Conservation (phyloP, 257 asterid species). For the Nicotiana benthamiana region DNA sequence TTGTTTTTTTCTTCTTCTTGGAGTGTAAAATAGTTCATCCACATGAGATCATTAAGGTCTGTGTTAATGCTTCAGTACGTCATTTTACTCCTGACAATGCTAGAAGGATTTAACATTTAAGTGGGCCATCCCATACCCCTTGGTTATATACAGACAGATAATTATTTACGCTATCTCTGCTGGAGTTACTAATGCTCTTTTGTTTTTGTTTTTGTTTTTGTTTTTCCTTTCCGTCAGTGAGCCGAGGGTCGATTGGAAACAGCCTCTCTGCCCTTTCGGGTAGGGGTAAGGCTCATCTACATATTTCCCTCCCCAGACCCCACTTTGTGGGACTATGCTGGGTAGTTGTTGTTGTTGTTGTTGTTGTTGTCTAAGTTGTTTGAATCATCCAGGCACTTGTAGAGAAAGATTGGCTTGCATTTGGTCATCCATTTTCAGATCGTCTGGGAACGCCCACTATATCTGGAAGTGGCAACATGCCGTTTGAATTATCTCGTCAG, state of each 20-base stretch:
- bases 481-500: conserved; percentile 70
- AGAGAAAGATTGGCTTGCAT: conserved; percentile 98
- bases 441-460: conserved; percentile 78
- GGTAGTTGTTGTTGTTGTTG: too few relatives aligned
- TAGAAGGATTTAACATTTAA: background rate
- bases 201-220: too few relatives aligned
- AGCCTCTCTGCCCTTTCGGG: too few relatives aligned
- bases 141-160: background rate
- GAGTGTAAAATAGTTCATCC: background rate
- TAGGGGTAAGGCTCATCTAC: too few relatives aligned
- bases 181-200: too few relatives aligned
- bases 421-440: conserved; percentile 99
- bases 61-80: background rate
- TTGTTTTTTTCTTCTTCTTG: background rate
- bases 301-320: too few relatives aligned
- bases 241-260: too few relatives aligned
- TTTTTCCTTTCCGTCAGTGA: too few relatives aligned
- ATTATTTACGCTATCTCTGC: too few relatives aligned
- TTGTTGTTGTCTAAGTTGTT: conserved; percentile 14
- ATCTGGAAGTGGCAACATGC: conserved; percentile 57
- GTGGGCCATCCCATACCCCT: background rate
- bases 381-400: conserved; percentile 61
- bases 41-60: background rate
- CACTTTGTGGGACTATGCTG: too few relatives aligned
- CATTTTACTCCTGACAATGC: conserved; percentile 2